phyloP scores from a whole-genome alignment of 208 protist genomes.

The Leishmania major region DNA sequence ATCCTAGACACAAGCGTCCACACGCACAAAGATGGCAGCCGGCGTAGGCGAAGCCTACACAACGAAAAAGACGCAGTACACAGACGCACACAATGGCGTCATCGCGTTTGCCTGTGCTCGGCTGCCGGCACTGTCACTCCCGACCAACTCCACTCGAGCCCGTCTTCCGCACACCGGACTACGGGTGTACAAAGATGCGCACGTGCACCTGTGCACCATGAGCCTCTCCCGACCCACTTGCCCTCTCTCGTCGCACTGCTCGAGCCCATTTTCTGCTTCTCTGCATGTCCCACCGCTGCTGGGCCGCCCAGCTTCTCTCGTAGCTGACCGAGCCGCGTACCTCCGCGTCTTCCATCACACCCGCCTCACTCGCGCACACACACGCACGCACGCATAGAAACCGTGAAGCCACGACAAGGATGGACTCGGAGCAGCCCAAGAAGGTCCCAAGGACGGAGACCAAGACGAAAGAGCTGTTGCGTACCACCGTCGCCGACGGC shows the following conservation, averaged over 20 bases:
- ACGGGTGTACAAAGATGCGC: background rate
- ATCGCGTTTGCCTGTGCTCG: background rate
- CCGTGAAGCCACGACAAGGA: slow-evolving; percentile 1
- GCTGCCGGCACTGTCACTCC: background rate
- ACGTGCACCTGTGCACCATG: background rate
- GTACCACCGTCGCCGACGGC: slow-evolving; percentile 61
- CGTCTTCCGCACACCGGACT: background rate
- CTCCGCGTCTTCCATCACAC: background rate
- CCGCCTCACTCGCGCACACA: background rate
- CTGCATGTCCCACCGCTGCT: background rate
- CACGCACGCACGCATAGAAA: background rate
- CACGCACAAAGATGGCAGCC: too few relatives aligned
- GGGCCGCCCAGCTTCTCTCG: background rate
- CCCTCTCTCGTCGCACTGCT: background rate
- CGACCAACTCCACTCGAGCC: background rate
- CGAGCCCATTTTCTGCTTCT: background rate
- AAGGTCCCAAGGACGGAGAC: slow-evolving; percentile 33
- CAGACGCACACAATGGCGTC: background rate
- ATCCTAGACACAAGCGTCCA: background rate
- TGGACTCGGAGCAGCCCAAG: slow-evolving; percentile 34
- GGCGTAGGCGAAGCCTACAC: background rate
- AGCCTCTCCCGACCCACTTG: background rate
- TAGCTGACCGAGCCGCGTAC: background rate
- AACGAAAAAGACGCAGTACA: background rate
- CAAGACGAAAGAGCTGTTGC: slow-evolving; percentile 64